phyloP scores from a whole-genome alignment of 208 protist genomes.

The Leishmania turanica region DNA sequence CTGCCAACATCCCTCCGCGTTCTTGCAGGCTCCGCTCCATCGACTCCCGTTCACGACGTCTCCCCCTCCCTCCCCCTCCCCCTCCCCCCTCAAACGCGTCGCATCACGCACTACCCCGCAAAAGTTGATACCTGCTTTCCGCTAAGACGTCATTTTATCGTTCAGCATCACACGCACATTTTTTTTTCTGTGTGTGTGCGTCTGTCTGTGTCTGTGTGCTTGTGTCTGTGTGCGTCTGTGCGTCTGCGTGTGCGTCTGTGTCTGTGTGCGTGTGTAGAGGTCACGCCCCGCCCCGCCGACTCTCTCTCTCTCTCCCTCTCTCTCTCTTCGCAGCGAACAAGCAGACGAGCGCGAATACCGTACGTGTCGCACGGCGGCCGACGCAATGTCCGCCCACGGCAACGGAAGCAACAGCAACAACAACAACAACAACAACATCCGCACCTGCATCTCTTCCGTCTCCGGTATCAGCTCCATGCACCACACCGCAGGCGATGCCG shows the following conservation, averaged over 20 bases:
- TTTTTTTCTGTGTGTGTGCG: not conserved
- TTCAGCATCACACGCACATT: not conserved
- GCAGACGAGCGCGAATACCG: not conserved
- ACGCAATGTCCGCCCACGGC: not conserved
- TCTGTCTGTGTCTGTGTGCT: too few relatives aligned
- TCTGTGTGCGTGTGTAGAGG: too few relatives aligned
- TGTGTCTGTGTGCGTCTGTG: too few relatives aligned
- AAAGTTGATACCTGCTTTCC: too few relatives aligned
- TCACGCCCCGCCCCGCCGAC: not conserved
- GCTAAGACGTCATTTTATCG: too few relatives aligned
- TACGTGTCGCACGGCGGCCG: not conserved
- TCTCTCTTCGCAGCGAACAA: not conserved
- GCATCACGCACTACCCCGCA: not conserved
- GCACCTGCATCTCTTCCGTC: not conserved
- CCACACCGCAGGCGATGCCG: slow-evolving; percentile 19
- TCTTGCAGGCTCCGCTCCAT: not conserved
- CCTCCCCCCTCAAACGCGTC: not conserved
- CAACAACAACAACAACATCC: not conserved
- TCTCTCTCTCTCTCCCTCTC: not conserved
- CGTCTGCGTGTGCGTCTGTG: too few relatives aligned
- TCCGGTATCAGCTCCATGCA: not conserved
- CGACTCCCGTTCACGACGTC: not conserved
- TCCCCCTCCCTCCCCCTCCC: not conserved
- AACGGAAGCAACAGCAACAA: not conserved
- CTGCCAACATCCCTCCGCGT: not conserved